Percentiles rank a stretch among this genome's conserved stretches.
phyloP scores from a whole-genome alignment of 768 basidiomycete species.

The Pleurotus giganteus region DNA sequence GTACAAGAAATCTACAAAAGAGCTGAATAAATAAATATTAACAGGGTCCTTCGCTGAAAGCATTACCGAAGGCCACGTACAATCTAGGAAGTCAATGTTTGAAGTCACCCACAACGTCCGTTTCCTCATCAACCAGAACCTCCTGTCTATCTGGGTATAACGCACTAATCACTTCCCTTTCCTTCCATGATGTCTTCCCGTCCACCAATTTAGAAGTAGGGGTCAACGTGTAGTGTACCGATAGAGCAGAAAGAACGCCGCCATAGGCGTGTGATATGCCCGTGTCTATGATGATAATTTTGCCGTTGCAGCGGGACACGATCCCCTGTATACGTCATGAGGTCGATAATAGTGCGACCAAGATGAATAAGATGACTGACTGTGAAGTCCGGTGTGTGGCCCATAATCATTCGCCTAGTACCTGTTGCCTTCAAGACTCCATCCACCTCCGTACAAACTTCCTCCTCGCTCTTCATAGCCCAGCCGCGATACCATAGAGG shows the following conservation, averaged over 20 bases:
- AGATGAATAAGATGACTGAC: slow-evolving; percentile 32
- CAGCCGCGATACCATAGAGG: slow-evolving; percentile 96
- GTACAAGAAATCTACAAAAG: not conserved
- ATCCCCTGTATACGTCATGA: slow-evolving; percentile 57
- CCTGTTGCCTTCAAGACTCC: slow-evolving; percentile 71
- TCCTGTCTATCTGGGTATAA: slow-evolving; percentile 56
- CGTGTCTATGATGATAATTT: slow-evolving; percentile 96
- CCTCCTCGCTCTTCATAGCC: slow-evolving; percentile 71
- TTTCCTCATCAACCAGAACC: slow-evolving; percentile 45
- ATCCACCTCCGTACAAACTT: slow-evolving; percentile 70
- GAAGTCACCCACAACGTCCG: slow-evolving; percentile 40
- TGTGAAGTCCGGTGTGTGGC: slow-evolving; percentile 90
- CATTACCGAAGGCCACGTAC: not conserved
- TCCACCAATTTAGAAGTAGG: slow-evolving; percentile 43
- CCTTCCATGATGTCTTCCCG: slow-evolving; percentile 46
- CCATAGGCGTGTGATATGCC: slow-evolving; percentile 97
- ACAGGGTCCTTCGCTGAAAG: not conserved
- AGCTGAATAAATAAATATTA: not conserved
- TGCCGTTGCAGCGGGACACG: slow-evolving; percentile 84
- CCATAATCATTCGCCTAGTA: slow-evolving; percentile 90
- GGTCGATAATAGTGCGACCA: not conserved
- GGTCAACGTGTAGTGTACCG: slow-evolving; percentile 79
- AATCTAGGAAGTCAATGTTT: not conserved
- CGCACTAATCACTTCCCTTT: slow-evolving; percentile 65
- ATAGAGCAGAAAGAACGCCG: slow-evolving; percentile 86